These are phyloP conservation scores for Nicotiana knightiana DNA, from an alignment of 257 asterid genomes.

Conservation along the genomic window DNA sequence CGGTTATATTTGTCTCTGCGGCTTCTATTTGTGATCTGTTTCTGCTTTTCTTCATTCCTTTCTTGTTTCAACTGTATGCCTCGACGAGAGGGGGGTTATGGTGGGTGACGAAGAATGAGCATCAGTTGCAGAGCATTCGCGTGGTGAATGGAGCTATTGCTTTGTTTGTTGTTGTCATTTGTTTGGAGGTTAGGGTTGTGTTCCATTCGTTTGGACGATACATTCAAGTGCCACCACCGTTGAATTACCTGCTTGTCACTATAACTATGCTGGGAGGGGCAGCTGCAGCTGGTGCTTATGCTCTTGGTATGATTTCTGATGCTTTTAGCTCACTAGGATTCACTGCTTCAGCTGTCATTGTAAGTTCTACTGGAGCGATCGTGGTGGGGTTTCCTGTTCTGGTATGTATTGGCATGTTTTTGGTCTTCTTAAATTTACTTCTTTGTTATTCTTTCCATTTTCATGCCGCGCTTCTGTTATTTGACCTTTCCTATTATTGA, in stretches of 20 bases:
- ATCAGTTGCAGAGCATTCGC: conserved; percentile 73
- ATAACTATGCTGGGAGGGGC: conserved; percentile 93
- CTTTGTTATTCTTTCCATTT: background rate
- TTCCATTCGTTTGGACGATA: conserved; percentile 94
- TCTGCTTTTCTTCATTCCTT: conserved; percentile 82
- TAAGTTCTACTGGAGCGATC: conserved; percentile 88
- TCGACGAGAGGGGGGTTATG: conserved; percentile 92
- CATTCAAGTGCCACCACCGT: conserved; percentile 94
- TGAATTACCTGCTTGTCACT: conserved; percentile 79
- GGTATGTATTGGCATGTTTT: conserved; percentile 41
- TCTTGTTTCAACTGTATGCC: conserved; percentile 83
- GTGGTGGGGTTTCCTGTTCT: conserved; percentile 84
- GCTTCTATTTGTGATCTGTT: conserved; percentile 68
- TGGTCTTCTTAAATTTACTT: background rate
- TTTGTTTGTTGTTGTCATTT: conserved; percentile 60
- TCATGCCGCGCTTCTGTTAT: background rate
- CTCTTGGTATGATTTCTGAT: conserved; percentile 83
- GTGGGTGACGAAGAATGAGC: conserved; percentile 92
- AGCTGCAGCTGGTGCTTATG: conserved; percentile 70
- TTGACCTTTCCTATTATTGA: background rate
- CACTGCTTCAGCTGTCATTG: conserved; percentile 63
- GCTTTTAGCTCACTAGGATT: conserved; percentile 68
- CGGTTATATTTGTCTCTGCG: conserved; percentile 55
- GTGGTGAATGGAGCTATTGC: conserved; percentile 86
- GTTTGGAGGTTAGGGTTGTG: conserved; percentile 93